Evolutionary conservation across 108 stramenopile genomes (phyloP).

Genomic region (Nitzschia sp.): DNA sequence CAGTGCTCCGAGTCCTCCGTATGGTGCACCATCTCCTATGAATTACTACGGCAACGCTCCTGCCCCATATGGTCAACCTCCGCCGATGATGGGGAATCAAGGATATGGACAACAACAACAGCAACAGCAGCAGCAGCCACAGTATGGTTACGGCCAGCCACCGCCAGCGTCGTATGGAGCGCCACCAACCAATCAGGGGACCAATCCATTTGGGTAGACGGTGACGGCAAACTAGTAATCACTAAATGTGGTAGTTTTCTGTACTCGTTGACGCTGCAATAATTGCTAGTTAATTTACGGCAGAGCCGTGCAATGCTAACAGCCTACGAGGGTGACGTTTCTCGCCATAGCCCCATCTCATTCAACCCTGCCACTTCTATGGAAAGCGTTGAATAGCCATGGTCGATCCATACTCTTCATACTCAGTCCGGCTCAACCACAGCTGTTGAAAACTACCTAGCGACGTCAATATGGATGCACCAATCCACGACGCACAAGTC

Average conservation of each 20-base stretch:
- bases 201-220: constrained; percentile 19
- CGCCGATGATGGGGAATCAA: neutral
- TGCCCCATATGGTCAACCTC: constrained; percentile 4
- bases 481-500: constrained; percentile 89
- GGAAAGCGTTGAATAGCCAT: constrained; percentile 81
- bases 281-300: no score
- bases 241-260: no score
- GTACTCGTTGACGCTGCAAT: no score
- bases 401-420: constrained; percentile 90
- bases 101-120: constrained; percentile 10
- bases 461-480: constrained; percentile 92
- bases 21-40: neutral
- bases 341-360: no score
- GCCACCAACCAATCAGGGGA: neutral
- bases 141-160: constrained; percentile 11
- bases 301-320: no score
- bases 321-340: no score
- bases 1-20: neutral
- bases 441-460: constrained; percentile 96
- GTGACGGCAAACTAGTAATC: neutral
- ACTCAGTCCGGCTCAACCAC: constrained; percentile 93
- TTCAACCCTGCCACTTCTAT: no score
- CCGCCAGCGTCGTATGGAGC: neutral
- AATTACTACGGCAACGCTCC: neutral
- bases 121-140: neutral